Conservation (phyloP, 2,329 filamentous ascomycete species). For the Penicillium sp. region DNA sequence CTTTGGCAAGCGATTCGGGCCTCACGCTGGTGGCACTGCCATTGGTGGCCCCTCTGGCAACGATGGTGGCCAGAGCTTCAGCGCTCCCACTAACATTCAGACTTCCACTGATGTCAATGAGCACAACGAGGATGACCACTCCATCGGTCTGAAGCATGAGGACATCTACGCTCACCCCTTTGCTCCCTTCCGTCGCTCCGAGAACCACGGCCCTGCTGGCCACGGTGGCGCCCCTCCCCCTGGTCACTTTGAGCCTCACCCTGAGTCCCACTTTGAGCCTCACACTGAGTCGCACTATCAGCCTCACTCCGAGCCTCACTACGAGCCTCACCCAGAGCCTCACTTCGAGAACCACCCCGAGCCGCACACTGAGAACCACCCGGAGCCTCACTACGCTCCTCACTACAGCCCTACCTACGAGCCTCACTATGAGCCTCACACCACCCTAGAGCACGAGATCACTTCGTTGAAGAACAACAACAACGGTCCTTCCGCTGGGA, state of each 20-base stretch:
- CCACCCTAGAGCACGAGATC: background rate
- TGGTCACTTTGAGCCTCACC: background rate
- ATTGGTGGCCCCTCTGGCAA: conserved; percentile 27
- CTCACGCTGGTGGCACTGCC: conserved; percentile 14
- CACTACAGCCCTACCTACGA: background rate
- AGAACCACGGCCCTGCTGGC: background rate
- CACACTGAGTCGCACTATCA: background rate
- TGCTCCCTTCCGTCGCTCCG: background rate
- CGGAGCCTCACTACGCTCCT: background rate
- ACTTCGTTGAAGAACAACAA: background rate
- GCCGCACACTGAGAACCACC: background rate
- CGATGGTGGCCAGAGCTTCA: conserved; percentile 27
- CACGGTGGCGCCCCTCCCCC: background rate
- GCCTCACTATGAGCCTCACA: background rate
- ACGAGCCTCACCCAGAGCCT: background rate
- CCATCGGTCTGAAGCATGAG: conserved; percentile 16
- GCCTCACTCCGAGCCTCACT: background rate
- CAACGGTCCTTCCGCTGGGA: background rate
- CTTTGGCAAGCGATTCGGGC: conserved; percentile 14
- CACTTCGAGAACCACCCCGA: background rate
- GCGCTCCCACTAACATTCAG: conserved; percentile 15
- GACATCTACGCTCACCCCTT: conserved; percentile 14
- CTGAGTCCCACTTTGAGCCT: background rate
- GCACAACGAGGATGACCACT: conserved; percentile 20
- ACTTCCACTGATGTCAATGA: conserved; percentile 17